Percentiles rank a stretch among this genome's conserved stretches.
These are phyloP conservation scores for Cyclanthera cordifolia DNA, from an alignment of 306 rosid species.

Conservation along the genomic window DNA sequence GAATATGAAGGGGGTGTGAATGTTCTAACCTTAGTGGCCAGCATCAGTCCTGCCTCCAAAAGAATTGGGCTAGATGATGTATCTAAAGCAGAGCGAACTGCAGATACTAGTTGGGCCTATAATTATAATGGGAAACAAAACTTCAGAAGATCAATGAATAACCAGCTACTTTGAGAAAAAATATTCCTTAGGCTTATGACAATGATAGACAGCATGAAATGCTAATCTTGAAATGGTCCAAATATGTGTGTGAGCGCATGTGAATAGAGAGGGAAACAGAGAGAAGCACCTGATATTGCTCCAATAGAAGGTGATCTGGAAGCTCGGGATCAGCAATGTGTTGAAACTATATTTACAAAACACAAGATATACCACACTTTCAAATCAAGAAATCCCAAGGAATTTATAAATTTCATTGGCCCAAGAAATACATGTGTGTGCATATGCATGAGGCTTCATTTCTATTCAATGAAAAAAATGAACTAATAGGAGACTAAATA, in stretches of 20 bases:
- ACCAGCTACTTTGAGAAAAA: background rate
- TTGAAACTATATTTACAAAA: slow-evolving; percentile 58
- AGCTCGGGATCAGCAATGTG: slow-evolving; percentile 78
- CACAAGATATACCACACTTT: slow-evolving; percentile 18
- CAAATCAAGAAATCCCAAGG: slow-evolving; percentile 1
- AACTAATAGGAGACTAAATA: background rate
- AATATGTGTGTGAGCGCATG: background rate
- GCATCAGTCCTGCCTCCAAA: slow-evolving; percentile 89
- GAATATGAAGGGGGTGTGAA: slow-evolving; percentile 3
- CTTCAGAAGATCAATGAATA: background rate
- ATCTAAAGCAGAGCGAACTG: slow-evolving; percentile 88
- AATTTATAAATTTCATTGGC: background rate
- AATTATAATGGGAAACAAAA: slow-evolving; percentile 18
- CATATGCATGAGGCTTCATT: background rate
- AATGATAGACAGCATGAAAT: slow-evolving; percentile 4
- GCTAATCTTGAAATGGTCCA: background rate
- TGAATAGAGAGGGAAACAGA: background rate
- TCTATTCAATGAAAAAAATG: too few species aligned
- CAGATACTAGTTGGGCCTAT: slow-evolving; percentile 93
- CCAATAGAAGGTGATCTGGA: slow-evolving; percentile 87
- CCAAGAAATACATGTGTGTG: background rate
- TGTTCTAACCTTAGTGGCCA: slow-evolving; percentile 78
- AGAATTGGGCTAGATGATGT: slow-evolving; percentile 78
- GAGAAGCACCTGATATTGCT: slow-evolving; percentile 79
- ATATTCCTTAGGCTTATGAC: background rate